Conservation (phyloP, 306 rosid species). For the Pueraria montana region DNA sequence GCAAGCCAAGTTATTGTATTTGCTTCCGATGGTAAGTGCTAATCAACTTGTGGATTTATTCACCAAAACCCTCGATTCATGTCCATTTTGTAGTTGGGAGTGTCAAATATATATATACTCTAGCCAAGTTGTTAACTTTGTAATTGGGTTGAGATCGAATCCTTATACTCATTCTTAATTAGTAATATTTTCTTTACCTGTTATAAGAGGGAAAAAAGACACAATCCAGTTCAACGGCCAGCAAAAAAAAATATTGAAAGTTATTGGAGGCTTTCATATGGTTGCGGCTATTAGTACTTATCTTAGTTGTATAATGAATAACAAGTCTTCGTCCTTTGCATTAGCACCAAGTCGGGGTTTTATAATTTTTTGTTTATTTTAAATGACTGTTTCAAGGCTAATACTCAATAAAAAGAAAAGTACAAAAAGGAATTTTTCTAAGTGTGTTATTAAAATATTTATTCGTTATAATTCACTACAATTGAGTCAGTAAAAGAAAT, state of each 20-base stretch:
- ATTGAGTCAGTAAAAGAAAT: not conserved
- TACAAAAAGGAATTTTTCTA: not conserved
- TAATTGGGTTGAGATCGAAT: no score
- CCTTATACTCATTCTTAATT: no score
- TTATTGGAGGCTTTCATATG: not conserved
- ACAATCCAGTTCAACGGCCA: not conserved
- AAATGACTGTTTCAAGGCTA: constrained; percentile 5
- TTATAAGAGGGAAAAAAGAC: no score
- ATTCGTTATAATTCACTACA: not conserved
- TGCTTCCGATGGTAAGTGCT: no score
- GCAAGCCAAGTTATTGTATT: no score
- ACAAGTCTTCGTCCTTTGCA: not conserved
- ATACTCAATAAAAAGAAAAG: not conserved
- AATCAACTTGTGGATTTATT: no score
- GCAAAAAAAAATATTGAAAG: not conserved
- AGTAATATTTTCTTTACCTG: no score
- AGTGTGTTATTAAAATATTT: not conserved
- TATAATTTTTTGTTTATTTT: not conserved
- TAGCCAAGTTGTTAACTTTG: no score
- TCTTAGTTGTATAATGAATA: not conserved
- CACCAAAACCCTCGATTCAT: no score
- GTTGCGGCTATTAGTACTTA: not conserved
- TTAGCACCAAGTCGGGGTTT: not conserved
- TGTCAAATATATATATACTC: no score
- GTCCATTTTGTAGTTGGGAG: no score